phyloP scores from a whole-genome alignment of 129 eudicot species.

The Calendula officinalis region DNA sequence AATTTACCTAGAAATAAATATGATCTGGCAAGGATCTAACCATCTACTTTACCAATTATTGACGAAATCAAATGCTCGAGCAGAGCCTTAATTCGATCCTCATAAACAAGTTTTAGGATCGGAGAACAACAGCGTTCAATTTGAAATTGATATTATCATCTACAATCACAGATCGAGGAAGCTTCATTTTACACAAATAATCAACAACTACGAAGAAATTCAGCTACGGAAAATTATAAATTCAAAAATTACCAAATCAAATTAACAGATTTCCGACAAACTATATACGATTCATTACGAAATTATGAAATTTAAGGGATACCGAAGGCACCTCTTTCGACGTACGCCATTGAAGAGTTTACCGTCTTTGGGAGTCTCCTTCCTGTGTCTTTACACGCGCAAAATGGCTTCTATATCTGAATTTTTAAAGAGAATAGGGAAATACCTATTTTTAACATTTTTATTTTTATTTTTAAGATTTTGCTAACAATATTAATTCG shows the following conservation, averaged over 20 bases:
- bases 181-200: neutral
- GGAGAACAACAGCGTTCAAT: neutral
- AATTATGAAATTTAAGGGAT: neutral
- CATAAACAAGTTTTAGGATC: no score
- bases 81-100: no score
- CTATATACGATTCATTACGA: no score
- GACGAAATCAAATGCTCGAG: neutral
- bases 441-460: neutral
- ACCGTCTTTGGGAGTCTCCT: conserved; percentile 4
- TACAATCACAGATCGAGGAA: neutral
- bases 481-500: no score
- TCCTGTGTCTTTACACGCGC: conserved; percentile 11
- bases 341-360: conserved; percentile 32
- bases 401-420: neutral
- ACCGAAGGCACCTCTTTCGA: conserved; percentile 31
- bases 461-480: no score
- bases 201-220: neutral
- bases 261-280: no score
- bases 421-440: no score
- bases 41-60: neutral
- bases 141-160: conserved; percentile 2
- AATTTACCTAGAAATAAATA: no score
- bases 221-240: neutral
- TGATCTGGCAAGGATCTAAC: conserved; percentile 7
- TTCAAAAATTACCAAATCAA: neutral